Evolutionary conservation across 192 early-diverging fungal genomes (phyloP), one percentile per base, ranked within the genome.

Genomic region (Backusella liffmaniae): DNA sequence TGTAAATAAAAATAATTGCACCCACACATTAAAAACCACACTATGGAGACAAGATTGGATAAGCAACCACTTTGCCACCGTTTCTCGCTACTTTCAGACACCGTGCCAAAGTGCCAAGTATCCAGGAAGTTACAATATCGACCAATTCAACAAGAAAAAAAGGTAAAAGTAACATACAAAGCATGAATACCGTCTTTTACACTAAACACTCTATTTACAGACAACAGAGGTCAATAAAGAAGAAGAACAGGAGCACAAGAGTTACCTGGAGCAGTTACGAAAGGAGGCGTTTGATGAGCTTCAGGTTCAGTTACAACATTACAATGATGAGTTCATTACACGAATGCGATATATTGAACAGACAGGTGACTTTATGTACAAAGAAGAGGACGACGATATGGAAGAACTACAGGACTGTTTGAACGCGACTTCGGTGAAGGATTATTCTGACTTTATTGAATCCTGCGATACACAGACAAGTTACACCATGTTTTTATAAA

Each of bases 241-340:
- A 49, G 18, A n/a, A 49, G 15, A 44, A 44, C 15, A 44, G 23
- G 3, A 62, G 9, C 56, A 62, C 12, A 62, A 9, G 12, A 62
- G 23, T 15, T 29, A 62, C 56, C 26, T 62, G 8, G 56, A 62
- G 10, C 32, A 16, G 16, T 41, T 69, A 36, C 67, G 26, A 23
- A 69, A 69, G 21, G 67, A 69, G 21, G 67, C 67, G 5, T 69
- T 36, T 21, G 39, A 41, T 41, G 67, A 69, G 21, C 35, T 69
- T 36, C 67, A 23, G 3, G 9, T 36, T 9, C 67, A 69, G 10
- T 13, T 69, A 41, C 35, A 69, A 10, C 35, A 36, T 26, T 69
- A 69, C 37, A 69, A 69, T 41, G 67, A 69, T 10, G 39, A 69
- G 10, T 69, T 69, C 5, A 41, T 69, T 21, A 26, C 0, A 21